These are phyloP conservation scores for Trifolium repens DNA, from an alignment of 306 rosid species.

Conservation along the genomic window DNA sequence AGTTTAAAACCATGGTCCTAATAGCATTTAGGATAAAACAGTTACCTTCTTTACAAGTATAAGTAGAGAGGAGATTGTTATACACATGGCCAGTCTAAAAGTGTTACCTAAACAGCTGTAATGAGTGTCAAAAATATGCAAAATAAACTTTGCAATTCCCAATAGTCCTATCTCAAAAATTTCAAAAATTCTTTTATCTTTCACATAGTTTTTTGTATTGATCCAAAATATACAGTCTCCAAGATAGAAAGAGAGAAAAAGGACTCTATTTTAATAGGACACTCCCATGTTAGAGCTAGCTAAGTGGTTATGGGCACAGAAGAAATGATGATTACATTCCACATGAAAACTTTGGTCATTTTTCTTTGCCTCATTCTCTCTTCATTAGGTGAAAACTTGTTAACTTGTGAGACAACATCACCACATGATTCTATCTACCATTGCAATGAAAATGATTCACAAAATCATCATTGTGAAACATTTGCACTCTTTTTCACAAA, in stretches of 20 bases:
- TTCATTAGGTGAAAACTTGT: conserved; percentile 50
- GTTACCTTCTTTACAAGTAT: conserved; percentile 39
- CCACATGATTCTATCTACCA: conserved; percentile 56
- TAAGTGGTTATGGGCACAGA: conserved; percentile 54
- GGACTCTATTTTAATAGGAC: conserved; percentile 44
- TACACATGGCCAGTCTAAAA: conserved; percentile 30
- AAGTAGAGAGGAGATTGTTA: conserved; percentile 13
- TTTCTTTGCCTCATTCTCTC: conserved; percentile 56
- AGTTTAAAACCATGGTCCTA: background rate
- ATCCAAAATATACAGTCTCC: conserved; percentile 66
- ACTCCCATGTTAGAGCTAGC: conserved; percentile 44
- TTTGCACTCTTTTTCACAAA: conserved; percentile 71
- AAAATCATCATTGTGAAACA: conserved; percentile 61
- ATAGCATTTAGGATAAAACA: background rate
- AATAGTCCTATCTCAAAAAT: conserved; percentile 54
- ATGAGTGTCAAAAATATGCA: conserved; percentile 38
- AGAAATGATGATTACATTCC: conserved; percentile 51
- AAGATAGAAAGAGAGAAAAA: conserved; percentile 48
- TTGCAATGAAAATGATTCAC: conserved; percentile 56
- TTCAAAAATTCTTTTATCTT: conserved; percentile 46
- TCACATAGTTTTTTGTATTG: conserved; percentile 51
- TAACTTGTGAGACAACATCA: conserved; percentile 57
- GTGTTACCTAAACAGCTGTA: conserved; percentile 49
- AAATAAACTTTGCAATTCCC: conserved; percentile 57
- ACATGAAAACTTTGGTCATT: conserved; percentile 51